Percentiles rank a stretch among this genome's conserved stretches.
Evolutionary conservation across 768 basidiomycete species (phyloP).

Genomic region (Cystobasidium tubakii): DNA sequence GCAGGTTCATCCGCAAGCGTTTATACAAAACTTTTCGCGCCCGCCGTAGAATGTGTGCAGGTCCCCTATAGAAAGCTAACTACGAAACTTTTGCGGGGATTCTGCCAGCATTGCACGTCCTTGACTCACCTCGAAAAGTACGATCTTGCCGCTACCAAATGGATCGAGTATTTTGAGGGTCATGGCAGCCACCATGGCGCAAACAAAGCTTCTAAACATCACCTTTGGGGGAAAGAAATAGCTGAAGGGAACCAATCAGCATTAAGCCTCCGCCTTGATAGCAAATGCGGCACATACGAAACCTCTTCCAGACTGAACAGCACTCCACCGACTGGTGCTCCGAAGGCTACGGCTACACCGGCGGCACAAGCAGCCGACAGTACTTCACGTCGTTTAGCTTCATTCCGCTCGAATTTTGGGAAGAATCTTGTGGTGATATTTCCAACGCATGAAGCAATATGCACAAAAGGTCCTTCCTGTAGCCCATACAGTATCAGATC

Average conservation of each 20-base stretch:
- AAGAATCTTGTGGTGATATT: conserved; percentile 85
- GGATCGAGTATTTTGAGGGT: conserved; percentile 76
- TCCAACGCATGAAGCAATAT: conserved; percentile 80
- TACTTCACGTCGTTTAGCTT: conserved; percentile 92
- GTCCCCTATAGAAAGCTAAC: too few relatives aligned
- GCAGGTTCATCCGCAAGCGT: too few relatives aligned
- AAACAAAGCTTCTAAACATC: conserved; percentile 96
- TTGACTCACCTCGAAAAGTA: conserved; percentile 64
- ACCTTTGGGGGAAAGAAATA: conserved; percentile 96
- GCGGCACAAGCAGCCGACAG: conserved; percentile 93
- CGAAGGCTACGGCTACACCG: conserved; percentile 94
- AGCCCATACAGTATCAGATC: too few relatives aligned
- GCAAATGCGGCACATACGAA: conserved; percentile 15
- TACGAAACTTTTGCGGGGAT: too few relatives aligned
- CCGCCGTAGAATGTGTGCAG: too few relatives aligned
- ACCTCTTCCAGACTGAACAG: conserved; percentile 46
- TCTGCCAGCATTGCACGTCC: too few relatives aligned
- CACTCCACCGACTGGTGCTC: conserved; percentile 72
- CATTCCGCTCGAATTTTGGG: conserved; percentile 87
- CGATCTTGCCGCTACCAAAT: conserved; percentile 88
- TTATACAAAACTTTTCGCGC: too few relatives aligned
- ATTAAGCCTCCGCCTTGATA: neutral
- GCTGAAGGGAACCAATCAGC: neutral
- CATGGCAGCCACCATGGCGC: conserved; percentile 79
- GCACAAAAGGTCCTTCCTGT: conserved; percentile 80